Conservation (phyloP, 371 early-diverging fungal genomes). For the Gilbertella persicaria region DNA sequence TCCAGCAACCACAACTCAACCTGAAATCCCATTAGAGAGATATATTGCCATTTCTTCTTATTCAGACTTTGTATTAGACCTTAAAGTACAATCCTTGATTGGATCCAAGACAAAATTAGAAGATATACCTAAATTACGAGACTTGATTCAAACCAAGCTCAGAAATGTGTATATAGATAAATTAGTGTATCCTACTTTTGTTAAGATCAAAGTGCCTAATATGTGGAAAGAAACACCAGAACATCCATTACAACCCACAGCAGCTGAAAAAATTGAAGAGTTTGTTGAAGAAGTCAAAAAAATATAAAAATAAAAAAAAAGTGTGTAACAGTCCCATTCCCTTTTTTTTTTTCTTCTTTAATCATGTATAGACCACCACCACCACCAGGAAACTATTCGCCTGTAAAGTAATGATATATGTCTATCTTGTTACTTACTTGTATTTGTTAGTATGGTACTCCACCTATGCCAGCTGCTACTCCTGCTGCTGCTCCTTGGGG, state of each 20-base stretch:
- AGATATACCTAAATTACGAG: constrained; percentile 89
- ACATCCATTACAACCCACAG: constrained; percentile 5
- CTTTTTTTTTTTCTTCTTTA: background rate
- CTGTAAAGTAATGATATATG: constrained; percentile 13
- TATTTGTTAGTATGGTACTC: background rate
- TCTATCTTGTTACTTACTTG: background rate
- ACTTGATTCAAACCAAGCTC: constrained; percentile 75
- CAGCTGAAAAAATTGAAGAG: constrained; percentile 38
- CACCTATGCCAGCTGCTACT: constrained; percentile 10
- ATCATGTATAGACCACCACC: constrained; percentile 33
- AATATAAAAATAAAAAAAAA: constrained; percentile 21
- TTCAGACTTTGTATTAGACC: constrained; percentile 80
- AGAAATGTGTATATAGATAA: constrained; percentile 70
- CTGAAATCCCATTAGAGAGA: constrained; percentile 49
- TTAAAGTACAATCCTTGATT: constrained; percentile 84
- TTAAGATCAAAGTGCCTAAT: constrained; percentile 51
- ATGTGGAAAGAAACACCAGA: constrained; percentile 36
- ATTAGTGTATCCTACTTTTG: constrained; percentile 64
- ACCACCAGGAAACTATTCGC: constrained; percentile 23
- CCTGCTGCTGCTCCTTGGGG: constrained; percentile 11
- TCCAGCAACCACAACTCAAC: constrained; percentile 41
- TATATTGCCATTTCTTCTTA: constrained; percentile 64
- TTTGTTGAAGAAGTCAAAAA: constrained; percentile 41
- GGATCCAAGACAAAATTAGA: constrained; percentile 94
- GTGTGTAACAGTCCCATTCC: background rate